These are phyloP conservation scores for Vigna reflexopilosa DNA, from an alignment of 306 rosid species.

Conservation along the genomic window DNA sequence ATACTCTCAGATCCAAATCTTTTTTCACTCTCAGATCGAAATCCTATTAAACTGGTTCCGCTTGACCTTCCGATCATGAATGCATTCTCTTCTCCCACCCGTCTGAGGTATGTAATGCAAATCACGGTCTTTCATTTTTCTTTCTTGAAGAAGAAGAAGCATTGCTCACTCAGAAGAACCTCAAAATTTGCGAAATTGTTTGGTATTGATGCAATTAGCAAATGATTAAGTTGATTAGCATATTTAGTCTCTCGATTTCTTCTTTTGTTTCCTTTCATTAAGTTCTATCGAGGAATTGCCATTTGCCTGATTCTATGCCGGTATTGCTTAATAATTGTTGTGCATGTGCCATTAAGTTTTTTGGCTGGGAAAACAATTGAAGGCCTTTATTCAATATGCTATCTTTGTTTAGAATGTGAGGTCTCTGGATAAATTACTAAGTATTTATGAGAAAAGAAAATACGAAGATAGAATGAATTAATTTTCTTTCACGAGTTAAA, in stretches of 20 bases:
- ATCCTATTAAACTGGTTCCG: conserved; percentile 51
- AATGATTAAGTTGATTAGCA: conserved; percentile 32
- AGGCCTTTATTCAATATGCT: conserved; percentile 7
- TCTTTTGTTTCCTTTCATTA: neutral
- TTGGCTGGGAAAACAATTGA: neutral
- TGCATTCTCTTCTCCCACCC: conserved; percentile 71
- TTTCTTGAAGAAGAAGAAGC: neutral
- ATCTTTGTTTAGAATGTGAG: conserved; percentile 13
- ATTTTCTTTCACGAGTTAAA: neutral
- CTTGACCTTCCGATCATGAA: conserved; percentile 71
- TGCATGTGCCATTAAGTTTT: neutral
- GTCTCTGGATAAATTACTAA: neutral
- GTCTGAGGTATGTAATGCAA: neutral
- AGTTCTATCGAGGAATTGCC: neutral
- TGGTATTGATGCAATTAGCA: conserved; percentile 1
- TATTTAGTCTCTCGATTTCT: conserved; percentile 1
- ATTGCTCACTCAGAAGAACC: conserved; percentile 4
- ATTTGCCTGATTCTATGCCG: conserved; percentile 14
- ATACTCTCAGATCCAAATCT: conserved; percentile 67
- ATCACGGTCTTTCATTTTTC: neutral
- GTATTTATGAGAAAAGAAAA: neutral
- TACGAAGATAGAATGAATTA: neutral
- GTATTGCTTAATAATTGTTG: conserved; percentile 14
- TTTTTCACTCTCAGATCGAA: conserved; percentile 43
- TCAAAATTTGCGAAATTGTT: conserved; percentile 7